A percentile compares a stretch with the other conserved stretches of the same genome.
Conservation (phyloP, 2,329 filamentous ascomycete genomes). For the Alternaria rosae region DNA sequence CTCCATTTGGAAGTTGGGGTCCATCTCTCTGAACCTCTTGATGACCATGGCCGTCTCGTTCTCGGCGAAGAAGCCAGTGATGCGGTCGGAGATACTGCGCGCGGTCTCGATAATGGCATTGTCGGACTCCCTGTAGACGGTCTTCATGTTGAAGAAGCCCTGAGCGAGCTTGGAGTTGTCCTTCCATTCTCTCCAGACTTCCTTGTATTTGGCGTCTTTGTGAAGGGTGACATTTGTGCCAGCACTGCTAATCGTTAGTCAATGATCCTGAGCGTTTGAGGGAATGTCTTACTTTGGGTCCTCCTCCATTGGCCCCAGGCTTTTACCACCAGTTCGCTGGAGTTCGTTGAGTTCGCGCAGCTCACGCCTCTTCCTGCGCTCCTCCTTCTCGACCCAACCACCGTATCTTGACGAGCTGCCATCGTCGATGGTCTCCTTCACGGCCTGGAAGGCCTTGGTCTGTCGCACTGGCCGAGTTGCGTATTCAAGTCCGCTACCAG, state of each 20-base stretch:
- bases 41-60: slow-evolving; percentile 98
- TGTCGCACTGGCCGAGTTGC: slow-evolving; percentile 93
- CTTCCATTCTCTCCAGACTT: slow-evolving; percentile 96
- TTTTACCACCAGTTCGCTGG: slow-evolving; percentile 56
- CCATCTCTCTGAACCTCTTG: slow-evolving; percentile 97
- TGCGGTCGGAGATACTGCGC: slow-evolving; percentile 88
- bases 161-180: slow-evolving; percentile 90
- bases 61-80: slow-evolving; percentile 96
- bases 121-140: slow-evolving; percentile 92
- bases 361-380: slow-evolving; percentile 81
- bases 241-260: slow-evolving; percentile 65
- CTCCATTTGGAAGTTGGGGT: slow-evolving; percentile 92
- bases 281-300: slow-evolving; percentile 78
- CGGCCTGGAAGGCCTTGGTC: slow-evolving; percentile 90
- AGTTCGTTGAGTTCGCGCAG: slow-evolving; percentile 70
- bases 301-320: slow-evolving; percentile 72
- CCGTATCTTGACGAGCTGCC: slow-evolving; percentile 95
- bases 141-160: slow-evolving; percentile 84
- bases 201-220: slow-evolving; percentile 97
- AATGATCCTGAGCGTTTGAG: neutral
- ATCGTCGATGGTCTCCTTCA: slow-evolving; percentile 96
- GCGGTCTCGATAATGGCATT: slow-evolving; percentile 94
- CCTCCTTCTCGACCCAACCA: slow-evolving; percentile 96
- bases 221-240: slow-evolving; percentile 94
- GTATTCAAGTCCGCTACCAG: slow-evolving; percentile 88